phyloP scores from a whole-genome alignment of 176 grass and related monocot genomes.

The Calamus simplicifolius region DNA sequence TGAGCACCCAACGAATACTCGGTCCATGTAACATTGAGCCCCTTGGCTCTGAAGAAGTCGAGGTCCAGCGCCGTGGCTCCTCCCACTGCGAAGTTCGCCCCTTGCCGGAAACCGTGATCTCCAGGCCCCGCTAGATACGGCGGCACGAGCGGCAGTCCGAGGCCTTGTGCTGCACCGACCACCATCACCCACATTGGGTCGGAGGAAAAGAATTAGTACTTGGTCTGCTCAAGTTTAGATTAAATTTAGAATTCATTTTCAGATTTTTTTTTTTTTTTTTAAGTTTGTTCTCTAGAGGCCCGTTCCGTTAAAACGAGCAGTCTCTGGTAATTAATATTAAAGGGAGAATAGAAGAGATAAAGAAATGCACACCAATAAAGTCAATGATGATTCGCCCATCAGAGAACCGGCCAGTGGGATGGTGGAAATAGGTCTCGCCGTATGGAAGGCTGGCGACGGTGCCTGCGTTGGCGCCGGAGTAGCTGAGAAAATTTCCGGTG shows the following conservation, averaged over 20 bases:
- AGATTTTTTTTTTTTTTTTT: no score
- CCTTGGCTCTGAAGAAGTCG: background rate
- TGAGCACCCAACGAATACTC: background rate
- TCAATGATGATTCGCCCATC: constrained; percentile 13
- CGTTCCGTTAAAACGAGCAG: background rate
- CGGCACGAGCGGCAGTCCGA: constrained; percentile 14
- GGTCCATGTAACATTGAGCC: background rate
- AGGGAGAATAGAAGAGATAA: background rate
- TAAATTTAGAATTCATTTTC: background rate
- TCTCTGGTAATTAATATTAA: background rate
- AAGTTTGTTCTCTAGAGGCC: no score
- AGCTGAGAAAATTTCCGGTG: constrained; percentile 5
- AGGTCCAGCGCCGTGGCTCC: background rate
- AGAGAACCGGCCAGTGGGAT: background rate
- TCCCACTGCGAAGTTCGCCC: constrained; percentile 5
- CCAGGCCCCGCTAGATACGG: constrained; percentile 2
- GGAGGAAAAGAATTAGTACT: no score
- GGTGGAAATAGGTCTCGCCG: constrained; percentile 13
- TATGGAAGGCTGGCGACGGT: background rate
- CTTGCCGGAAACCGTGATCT: background rate
- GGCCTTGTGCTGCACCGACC: constrained; percentile 6
- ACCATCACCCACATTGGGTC: no score
- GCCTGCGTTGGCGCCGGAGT: background rate
- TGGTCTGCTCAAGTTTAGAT: no score
- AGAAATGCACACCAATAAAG: constrained; percentile 1